Base-by-base conservation (phyloP, 2,329 filamentous ascomycete genomes). In the Aspergillus bombycis region DNA sequence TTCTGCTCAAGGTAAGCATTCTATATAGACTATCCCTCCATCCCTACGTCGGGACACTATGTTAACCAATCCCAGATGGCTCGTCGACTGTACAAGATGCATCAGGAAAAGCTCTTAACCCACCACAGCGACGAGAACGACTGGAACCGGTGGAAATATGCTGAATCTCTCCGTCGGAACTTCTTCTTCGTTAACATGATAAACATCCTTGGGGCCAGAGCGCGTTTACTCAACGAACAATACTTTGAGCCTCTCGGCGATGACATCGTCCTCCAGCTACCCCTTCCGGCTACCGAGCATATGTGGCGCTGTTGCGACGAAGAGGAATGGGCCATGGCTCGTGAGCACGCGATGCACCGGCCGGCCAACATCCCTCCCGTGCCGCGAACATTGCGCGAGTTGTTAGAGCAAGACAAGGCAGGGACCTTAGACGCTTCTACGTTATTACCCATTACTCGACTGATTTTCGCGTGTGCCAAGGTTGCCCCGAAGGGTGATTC, bases 71-170 rank as follows among this genome's bases (percentile, higher is more conserved):
- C 34, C 10, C 32, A 68, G 67, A 65, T 67, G 62, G 58, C 58
- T 21, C 65, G 65, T 14, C 65, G 53, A 5, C 43, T 68, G 14
- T 62, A 62, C 50, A 58, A 58, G 23, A 53, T 65, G 6, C 60
- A 67, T 52, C 54, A 57, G 10, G 36, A 53, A 41, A 45, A 45
- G 9, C 46, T 68, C 10, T 43, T 48, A 10, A 54, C 54, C 16
- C 43, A 58, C 19, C 67, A 68, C 56, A 45, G 56, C 16, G 53
- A 62, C 11, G 65, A 68, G 58, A 60, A 30, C 1, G 58, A 66
- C 43, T 68, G 67, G 67, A 46, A 53, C 7, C 63, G 62, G 19
- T 68, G 67, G 67, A 68, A 66, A 38, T 67, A 66, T 53, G 54
- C 43, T 23, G 67, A 67, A 21, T 66, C 67, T 12, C 60, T 68